These are phyloP conservation scores for Candida neerlandica DNA, from an alignment of 1,139 yeast species.

Conservation along the genomic window DNA sequence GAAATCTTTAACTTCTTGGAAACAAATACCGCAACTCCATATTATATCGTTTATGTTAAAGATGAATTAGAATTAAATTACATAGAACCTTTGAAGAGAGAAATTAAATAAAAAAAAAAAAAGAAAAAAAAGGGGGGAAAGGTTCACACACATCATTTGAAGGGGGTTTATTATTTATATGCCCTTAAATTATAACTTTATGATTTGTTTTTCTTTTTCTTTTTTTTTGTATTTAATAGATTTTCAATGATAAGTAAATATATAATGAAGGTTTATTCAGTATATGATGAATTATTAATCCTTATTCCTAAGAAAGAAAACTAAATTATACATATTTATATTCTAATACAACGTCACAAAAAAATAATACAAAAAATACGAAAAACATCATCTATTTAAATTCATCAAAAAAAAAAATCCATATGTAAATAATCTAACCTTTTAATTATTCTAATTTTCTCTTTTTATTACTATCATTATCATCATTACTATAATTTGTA, in stretches of 20 bases:
- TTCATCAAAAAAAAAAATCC: not conserved
- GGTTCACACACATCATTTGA: not conserved
- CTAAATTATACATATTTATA: not conserved
- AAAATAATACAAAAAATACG: not conserved
- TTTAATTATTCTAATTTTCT: conserved; percentile 12
- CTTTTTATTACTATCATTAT: conserved; percentile 9
- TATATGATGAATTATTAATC: no score
- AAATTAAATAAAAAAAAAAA: conserved; percentile 11
- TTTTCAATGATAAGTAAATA: not conserved
- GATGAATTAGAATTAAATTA: conserved; percentile 59
- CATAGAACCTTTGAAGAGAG: conserved; percentile 69
- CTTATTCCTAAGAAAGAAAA: not conserved
- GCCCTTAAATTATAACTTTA: not conserved
- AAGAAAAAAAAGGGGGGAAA: not conserved
- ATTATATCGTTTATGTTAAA: conserved; percentile 81
- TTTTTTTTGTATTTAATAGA: not conserved
- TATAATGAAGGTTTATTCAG: not conserved
- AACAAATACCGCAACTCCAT: conserved; percentile 89
- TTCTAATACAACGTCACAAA: conserved; percentile 2
- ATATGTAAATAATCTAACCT: not conserved
- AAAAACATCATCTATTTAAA: not conserved
- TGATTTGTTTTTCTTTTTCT: not conserved
- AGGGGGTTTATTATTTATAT: no score
- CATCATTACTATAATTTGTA: conserved; percentile 3
- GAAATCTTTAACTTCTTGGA: conserved; percentile 78